Base-by-base conservation (phyloP, 192 early-diverging fungal genomes). In the Kappamyces sp. region DNA sequence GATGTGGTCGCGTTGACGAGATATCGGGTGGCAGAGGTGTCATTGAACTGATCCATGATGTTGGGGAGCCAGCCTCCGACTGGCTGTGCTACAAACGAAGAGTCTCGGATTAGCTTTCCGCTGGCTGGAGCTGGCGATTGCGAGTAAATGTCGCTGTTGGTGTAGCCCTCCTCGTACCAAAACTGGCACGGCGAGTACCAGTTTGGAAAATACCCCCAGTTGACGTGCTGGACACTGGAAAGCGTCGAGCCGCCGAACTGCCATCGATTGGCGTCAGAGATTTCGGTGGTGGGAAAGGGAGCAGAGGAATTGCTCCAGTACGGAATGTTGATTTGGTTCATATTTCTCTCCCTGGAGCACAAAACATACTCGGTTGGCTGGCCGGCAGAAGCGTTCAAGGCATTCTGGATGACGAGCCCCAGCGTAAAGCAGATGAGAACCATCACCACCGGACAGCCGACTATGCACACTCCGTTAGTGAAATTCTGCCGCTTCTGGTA, bases 401-500 rank as follows among this genome's bases (percentile, higher is more conserved):
- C 48, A 0, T 36, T 15, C 23, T 23, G 23, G 5, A 59, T 59
- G 6, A 59, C 13, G 5, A 13, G 37, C 37, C 57, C 57, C 7
- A 59, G 43, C n/a, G n/a, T 34, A 5, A 36, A 43, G 13, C 44
- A 43, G 33, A 59, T n/a, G 31, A 31, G 31, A 44, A 49, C 58
- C 61, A 88, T 88, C 13, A 87, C 50, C 13, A 87, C 68, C 0
- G 86, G 86, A 61, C 86, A 88, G 47, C 75, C 47, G 35, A 70
- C 75, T 42, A 81, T 75, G 64, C 87, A 90, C 66, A 82, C 86
- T 2, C 88, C 66, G 68, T 90, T 88, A 33, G 73, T 80, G 67
- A 87, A 83, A 51, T 70, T 73, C 55, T 90, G 87, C 9, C 87
- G 74, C 51, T 83, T 76, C 59, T 89, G 87, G 53, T 73, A 89